These are phyloP conservation scores for Flueggea neowawraea DNA, from an alignment of 441 rosid genomes.

Conservation along the genomic window DNA sequence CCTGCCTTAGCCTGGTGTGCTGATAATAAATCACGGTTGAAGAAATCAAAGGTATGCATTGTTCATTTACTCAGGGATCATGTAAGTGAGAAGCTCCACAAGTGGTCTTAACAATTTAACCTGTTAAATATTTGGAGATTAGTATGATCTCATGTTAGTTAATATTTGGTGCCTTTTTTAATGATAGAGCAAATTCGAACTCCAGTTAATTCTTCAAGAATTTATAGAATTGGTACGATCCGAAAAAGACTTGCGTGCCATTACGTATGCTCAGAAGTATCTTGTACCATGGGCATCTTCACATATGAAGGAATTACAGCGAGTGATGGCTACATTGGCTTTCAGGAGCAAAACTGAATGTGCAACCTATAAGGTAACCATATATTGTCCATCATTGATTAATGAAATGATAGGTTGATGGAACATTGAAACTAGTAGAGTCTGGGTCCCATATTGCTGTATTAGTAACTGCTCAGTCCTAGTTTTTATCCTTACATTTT, in stretches of 20 bases:
- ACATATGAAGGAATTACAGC: constrained; percentile 79
- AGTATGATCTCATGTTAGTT: neutral
- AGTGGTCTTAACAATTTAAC: neutral
- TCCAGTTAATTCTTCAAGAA: constrained; percentile 93
- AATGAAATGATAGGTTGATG: too few species aligned
- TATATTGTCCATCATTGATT: neutral
- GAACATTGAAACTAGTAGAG: too few species aligned
- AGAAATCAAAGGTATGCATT: constrained; percentile 73
- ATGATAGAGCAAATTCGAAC: constrained; percentile 82
- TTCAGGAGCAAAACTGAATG: constrained; percentile 73
- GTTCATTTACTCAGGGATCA: constrained; percentile 6
- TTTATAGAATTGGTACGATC: constrained; percentile 86
- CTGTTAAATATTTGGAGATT: too few species aligned
- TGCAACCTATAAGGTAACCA: constrained; percentile 67
- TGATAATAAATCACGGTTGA: constrained; percentile 83
- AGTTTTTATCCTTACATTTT: too few species aligned
- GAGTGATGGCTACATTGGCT: constrained; percentile 81
- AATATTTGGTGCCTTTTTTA: constrained; percentile 7
- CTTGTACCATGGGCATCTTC: constrained; percentile 88
- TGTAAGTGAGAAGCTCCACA: neutral
- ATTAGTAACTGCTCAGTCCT: too few species aligned
- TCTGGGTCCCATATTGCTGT: too few species aligned
- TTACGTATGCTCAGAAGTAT: constrained; percentile 72
- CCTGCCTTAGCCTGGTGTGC: constrained; percentile 92
- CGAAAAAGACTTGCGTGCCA: constrained; percentile 65